Conservation (phyloP, 495 filamentous ascomycete genomes). For the Neurospora sp. region DNA sequence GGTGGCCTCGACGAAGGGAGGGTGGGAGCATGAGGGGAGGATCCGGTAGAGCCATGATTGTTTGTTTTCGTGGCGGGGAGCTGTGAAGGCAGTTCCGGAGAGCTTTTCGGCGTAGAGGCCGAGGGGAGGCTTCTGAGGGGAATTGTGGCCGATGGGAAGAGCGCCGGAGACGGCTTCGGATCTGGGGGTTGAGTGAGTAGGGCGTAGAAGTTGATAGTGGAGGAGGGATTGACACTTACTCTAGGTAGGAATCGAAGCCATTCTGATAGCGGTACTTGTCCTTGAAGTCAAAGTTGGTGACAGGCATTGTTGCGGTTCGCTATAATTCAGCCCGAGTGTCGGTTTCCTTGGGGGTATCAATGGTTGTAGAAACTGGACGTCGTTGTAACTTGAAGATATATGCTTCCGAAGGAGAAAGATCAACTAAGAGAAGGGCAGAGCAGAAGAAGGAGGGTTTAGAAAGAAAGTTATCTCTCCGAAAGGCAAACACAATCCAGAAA, state of each 20-base stretch:
- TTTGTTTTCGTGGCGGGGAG: slow-evolving; percentile 77
- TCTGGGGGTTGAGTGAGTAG: slow-evolving; percentile 14
- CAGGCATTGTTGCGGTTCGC: slow-evolving; percentile 39
- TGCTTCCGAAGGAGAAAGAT: neutral
- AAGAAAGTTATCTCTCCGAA: neutral
- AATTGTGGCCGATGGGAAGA: slow-evolving; percentile 60
- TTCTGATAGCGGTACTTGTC: slow-evolving; percentile 57
- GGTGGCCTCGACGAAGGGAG: slow-evolving; percentile 50
- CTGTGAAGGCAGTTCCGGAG: slow-evolving; percentile 88
- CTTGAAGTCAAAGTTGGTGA: slow-evolving; percentile 41
- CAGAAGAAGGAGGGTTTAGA: neutral
- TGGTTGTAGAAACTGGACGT: neutral
- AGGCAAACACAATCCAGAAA: neutral
- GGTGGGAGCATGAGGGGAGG: slow-evolving; percentile 72
- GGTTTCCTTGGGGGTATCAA: neutral
- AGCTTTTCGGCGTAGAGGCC: slow-evolving; percentile 91
- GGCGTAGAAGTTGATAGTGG: neutral
- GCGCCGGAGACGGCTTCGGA: slow-evolving; percentile 37
- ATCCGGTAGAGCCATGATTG: slow-evolving; percentile 95
- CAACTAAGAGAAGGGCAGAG: neutral
- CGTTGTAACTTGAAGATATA: neutral
- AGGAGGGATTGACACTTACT: slow-evolving; percentile 29
- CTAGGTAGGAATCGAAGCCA: slow-evolving; percentile 56
- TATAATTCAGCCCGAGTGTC: neutral
- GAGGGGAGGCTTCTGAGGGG: slow-evolving; percentile 74